These are phyloP conservation scores for Henckelia pumila DNA, from an alignment of 257 asterid species.

Conservation along the genomic window DNA sequence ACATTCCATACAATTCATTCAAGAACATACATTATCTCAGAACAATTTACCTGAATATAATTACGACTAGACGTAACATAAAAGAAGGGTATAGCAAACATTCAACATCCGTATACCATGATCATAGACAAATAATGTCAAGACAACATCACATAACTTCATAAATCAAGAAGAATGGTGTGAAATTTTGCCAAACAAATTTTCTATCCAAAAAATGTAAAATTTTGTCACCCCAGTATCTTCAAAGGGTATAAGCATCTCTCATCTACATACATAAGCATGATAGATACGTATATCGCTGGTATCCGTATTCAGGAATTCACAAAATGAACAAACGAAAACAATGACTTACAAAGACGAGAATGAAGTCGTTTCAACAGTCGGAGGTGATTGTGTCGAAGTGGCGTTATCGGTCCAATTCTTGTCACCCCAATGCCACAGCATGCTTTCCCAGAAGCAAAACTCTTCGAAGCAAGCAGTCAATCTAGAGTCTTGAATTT, in stretches of 20 bases:
- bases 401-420: constrained; percentile 80
- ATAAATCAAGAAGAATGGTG: no score
- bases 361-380: constrained; percentile 33
- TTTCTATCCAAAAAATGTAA: background rate
- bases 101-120: no score
- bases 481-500: constrained; percentile 56
- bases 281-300: background rate
- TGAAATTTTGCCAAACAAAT: background rate
- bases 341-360: constrained; percentile 33
- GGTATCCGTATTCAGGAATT: background rate
- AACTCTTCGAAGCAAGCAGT: constrained; percentile 66
- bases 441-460: constrained; percentile 93
- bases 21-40: no score
- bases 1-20: no score
- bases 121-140: no score
- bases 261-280: background rate
- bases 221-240: no score
- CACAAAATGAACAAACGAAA: background rate
- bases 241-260: no score
- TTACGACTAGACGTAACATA: no score
- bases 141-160: no score
- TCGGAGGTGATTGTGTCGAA: constrained; percentile 35
- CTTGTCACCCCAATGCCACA: constrained; percentile 92
- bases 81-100: no score
- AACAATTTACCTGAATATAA: no score